Base-by-base conservation (phyloP, 106 monocot species). In the Posidonia australis region DNA sequence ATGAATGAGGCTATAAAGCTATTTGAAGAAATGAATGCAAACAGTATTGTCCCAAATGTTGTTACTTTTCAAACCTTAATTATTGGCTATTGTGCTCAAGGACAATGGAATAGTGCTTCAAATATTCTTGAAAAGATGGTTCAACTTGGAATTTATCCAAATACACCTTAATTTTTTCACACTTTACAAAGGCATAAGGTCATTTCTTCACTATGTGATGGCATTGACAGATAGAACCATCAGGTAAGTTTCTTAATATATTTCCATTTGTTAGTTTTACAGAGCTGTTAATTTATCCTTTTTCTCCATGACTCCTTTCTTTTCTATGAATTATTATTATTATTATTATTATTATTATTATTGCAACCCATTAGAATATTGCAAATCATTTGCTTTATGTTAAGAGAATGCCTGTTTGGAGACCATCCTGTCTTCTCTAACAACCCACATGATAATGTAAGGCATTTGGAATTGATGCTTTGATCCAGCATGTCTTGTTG, bases 21-120 rank as follows among this genome's bases (percentile, higher is more conserved):
- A 9, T 21, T 67, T 18, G 27, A 67, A 24, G 70, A 80, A 20
- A 83, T 87, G 80, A 11, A 26, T 49, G 31, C 19, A 2, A 10
- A 21, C 0, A 61, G 78, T 2, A 46, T 78, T 47, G 26, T 24
- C 0, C 87, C 76, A 0, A 43, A 64, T 69, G 6, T 52, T n/a
- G 26, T 77, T 12, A 73, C 81, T 0, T 81, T 65, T 46, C 51
- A 58, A 31, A 31, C 64, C 28, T 45, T 87, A 6, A 67, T 87
- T n/a, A 10, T 63, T 51, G 61, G 41, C 28, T 36, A 61, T 61
- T 61, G 28, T 61, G 42, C 20, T 21, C 61, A 16, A 19, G 61
- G 61, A 0, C 61, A 21, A 30, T 61, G 41, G 42, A 20, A 41
- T 32, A 32, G 18, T 42, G 61, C 61, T 21, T 43, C n/a, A n/a